Conservation (phyloP, 2,329 filamentous ascomycete species). For the Fusarium penzigii region DNA sequence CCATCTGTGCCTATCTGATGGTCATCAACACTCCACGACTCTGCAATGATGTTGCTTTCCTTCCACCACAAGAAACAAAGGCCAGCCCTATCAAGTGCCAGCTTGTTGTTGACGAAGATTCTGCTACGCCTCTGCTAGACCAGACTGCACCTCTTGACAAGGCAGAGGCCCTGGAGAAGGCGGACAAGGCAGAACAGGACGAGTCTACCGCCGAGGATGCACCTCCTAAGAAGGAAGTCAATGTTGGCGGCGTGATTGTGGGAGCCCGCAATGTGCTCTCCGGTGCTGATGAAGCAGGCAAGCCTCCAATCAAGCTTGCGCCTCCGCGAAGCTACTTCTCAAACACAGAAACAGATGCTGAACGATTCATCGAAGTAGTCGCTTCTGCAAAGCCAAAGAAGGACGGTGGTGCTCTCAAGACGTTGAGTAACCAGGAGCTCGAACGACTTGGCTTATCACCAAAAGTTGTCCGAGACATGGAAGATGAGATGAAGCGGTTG, state of each 20-base stretch:
- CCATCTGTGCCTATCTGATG: slow-evolving; percentile 92
- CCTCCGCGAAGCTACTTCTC: slow-evolving; percentile 45
- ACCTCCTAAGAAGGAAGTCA: slow-evolving; percentile 41
- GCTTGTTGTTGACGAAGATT: slow-evolving; percentile 59
- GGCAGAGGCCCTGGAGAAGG: slow-evolving; percentile 20
- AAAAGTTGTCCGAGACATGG: slow-evolving; percentile 68
- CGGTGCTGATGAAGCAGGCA: slow-evolving; percentile 47
- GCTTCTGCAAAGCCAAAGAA: slow-evolving; percentile 48
- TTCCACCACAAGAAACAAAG: slow-evolving; percentile 74
- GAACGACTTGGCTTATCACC: slow-evolving; percentile 67
- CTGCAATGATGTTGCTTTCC: slow-evolving; percentile 84
- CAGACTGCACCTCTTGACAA: slow-evolving; percentile 35
- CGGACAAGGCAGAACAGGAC: slow-evolving; percentile 12
- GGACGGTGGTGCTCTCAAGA: slow-evolving; percentile 62
- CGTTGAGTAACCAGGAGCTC: slow-evolving; percentile 66
- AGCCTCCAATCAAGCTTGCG: slow-evolving; percentile 46
- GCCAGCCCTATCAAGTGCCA: slow-evolving; percentile 77
- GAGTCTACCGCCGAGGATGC: slow-evolving; percentile 4
- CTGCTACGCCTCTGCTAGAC: slow-evolving; percentile 42
- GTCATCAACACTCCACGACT: slow-evolving; percentile 86
- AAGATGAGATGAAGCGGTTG: slow-evolving; percentile 65
- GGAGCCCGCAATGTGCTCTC: slow-evolving; percentile 53
- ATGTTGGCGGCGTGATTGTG: slow-evolving; percentile 55
- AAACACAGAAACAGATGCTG: slow-evolving; percentile 22
- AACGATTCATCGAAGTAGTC: slow-evolving; percentile 44